Percentiles rank a stretch among this genome's conserved stretches.
phyloP scores from a whole-genome alignment of 2,329 filamentous ascomycete species.

The Trichoderma brevicompactum region DNA sequence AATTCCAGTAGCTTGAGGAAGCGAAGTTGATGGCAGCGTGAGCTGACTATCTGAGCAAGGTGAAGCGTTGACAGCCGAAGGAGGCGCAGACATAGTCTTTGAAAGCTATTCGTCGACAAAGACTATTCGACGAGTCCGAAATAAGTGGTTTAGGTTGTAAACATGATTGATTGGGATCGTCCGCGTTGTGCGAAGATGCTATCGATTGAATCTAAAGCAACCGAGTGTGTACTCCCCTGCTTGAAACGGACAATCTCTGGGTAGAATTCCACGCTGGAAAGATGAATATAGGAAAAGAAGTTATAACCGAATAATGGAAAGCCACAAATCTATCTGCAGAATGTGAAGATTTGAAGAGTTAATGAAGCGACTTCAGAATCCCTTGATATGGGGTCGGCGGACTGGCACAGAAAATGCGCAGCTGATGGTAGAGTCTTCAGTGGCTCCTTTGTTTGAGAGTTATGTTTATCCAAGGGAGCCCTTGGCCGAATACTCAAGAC shows the following conservation, averaged over 20 bases:
- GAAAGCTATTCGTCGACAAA: not conserved
- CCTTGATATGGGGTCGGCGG: not conserved
- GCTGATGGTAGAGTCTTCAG: not conserved
- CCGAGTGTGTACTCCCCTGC: not conserved
- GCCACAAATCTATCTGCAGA: not conserved
- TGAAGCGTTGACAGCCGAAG: slow-evolving; percentile 26
- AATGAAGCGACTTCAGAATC: not conserved
- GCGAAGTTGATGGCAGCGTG: slow-evolving; percentile 1
- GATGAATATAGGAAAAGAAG: not conserved
- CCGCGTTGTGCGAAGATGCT: not conserved
- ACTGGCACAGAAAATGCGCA: not conserved
- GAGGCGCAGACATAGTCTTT: slow-evolving; percentile 29
- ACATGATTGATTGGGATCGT: not conserved
- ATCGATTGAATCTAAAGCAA: not conserved
- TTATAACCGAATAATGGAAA: not conserved
- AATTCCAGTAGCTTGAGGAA: not conserved
- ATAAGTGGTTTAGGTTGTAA: not conserved
- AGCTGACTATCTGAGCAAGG: slow-evolving; percentile 17
- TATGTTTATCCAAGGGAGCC: not conserved
- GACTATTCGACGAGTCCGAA: not conserved
- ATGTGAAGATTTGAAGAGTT: not conserved
- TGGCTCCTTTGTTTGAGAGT: not conserved
- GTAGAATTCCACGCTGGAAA: not conserved
- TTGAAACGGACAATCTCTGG: not conserved
- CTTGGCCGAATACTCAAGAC: not conserved